phyloP scores from a whole-genome alignment of 805 yeast species.

The Suhomyces sp. region DNA sequence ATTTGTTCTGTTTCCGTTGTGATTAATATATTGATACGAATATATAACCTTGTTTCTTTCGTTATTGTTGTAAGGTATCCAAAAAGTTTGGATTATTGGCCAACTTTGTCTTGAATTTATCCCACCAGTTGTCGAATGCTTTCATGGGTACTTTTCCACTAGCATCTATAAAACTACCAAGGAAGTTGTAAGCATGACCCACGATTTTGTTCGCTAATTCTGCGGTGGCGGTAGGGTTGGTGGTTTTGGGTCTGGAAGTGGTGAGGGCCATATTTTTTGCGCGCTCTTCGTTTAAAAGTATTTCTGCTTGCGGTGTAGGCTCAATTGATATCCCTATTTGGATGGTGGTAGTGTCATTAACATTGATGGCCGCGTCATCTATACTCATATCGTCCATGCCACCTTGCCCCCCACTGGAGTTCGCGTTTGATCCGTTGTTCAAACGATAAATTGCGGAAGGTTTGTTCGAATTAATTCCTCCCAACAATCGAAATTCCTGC shows the following conservation, averaged over 20 bases:
- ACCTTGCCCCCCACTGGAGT: slow-evolving; percentile 15
- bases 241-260: slow-evolving; percentile 15
- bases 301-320: slow-evolving; percentile 63
- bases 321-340: slow-evolving; percentile 90
- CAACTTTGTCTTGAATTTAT: slow-evolving; percentile 72
- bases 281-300: slow-evolving; percentile 48
- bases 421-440: slow-evolving; percentile 32
- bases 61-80: slow-evolving; percentile 35
- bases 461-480: slow-evolving; percentile 59
- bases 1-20: neutral
- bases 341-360: slow-evolving; percentile 24
- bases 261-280: slow-evolving; percentile 18
- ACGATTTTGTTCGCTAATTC: slow-evolving; percentile 82
- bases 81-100: slow-evolving; percentile 80
- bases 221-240: slow-evolving; percentile 37
- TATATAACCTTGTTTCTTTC: neutral
- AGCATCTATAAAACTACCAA: slow-evolving; percentile 81
- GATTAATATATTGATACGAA: neutral
- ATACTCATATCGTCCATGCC: slow-evolving; percentile 33
- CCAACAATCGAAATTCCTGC: slow-evolving; percentile 61
- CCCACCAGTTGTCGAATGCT: slow-evolving; percentile 94
- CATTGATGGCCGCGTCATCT: slow-evolving; percentile 28
- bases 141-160: slow-evolving; percentile 83
- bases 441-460: slow-evolving; percentile 92
- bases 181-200: slow-evolving; percentile 84